Conservation (phyloP, 2,329 filamentous ascomycete genomes). For the Ceratocystis albifundus region DNA sequence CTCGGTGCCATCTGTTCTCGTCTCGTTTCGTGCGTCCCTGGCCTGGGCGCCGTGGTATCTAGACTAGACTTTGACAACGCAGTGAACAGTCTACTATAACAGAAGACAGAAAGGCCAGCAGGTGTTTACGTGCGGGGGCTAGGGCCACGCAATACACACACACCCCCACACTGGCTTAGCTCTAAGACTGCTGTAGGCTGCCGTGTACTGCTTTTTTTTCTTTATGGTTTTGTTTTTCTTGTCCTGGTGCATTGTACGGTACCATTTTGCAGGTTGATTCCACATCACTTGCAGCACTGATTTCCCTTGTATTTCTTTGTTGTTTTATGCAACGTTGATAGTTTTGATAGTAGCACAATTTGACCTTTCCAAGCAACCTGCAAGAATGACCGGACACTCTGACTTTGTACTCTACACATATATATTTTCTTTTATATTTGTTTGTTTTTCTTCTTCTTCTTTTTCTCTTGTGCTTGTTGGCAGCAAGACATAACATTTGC, state of each 20-base stretch:
- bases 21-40: background rate
- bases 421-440: background rate
- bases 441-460: no score
- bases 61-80: conserved; percentile 5
- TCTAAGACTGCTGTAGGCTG: background rate
- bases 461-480: no score
- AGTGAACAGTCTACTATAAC: background rate
- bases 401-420: background rate
- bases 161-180: background rate
- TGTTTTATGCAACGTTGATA: conserved; percentile 1
- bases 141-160: background rate
- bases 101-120: background rate
- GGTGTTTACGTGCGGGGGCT: background rate
- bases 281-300: conserved; percentile 10
- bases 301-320: background rate
- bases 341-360: conserved; percentile 1
- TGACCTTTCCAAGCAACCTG: background rate
- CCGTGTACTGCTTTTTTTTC: no score
- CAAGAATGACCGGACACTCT: no score
- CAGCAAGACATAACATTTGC: no score
- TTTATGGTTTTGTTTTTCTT: background rate
- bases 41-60: background rate
- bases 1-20: background rate
- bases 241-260: background rate
- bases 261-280: background rate